Conservation (phyloP, 495 filamentous ascomycete genomes). For the Penicillium taxi region DNA sequence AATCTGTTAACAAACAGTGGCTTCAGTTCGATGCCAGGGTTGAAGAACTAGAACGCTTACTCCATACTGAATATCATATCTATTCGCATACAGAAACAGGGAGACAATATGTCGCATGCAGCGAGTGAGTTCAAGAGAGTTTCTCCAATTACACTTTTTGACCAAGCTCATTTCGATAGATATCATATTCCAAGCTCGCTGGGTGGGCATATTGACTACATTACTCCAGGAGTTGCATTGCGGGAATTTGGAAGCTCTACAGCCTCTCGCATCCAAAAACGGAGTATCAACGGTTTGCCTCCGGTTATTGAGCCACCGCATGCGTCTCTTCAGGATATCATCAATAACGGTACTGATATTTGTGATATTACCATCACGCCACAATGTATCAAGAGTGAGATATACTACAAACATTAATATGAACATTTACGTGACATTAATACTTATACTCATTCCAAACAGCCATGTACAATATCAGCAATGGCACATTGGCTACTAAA, state of each 20-base stretch:
- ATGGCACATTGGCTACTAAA: constrained; percentile 24
- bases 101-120: constrained; percentile 42
- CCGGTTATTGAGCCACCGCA: constrained; percentile 32
- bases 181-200: constrained; percentile 47
- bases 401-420: not conserved
- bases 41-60: constrained; percentile 45
- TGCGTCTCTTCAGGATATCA: constrained; percentile 12
- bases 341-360: constrained; percentile 9
- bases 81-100: constrained; percentile 43
- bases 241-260: constrained; percentile 16
- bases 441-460: too few species aligned
- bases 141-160: constrained; percentile 3
- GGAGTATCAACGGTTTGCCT: constrained; percentile 8
- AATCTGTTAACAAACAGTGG: constrained; percentile 45
- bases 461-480: constrained; percentile 40
- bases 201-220: constrained; percentile 48
- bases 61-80: constrained; percentile 50
- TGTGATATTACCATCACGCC: constrained; percentile 28
- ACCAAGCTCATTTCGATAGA: too few species aligned
- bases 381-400: constrained; percentile 22
- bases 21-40: constrained; percentile 46
- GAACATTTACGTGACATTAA: not conserved
- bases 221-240: constrained; percentile 40
- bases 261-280: constrained; percentile 9
- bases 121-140: constrained; percentile 17